These are phyloP conservation scores for Purpureocillium takamizusanense DNA, from an alignment of 2,329 filamentous ascomycete species.

Conservation along the genomic window DNA sequence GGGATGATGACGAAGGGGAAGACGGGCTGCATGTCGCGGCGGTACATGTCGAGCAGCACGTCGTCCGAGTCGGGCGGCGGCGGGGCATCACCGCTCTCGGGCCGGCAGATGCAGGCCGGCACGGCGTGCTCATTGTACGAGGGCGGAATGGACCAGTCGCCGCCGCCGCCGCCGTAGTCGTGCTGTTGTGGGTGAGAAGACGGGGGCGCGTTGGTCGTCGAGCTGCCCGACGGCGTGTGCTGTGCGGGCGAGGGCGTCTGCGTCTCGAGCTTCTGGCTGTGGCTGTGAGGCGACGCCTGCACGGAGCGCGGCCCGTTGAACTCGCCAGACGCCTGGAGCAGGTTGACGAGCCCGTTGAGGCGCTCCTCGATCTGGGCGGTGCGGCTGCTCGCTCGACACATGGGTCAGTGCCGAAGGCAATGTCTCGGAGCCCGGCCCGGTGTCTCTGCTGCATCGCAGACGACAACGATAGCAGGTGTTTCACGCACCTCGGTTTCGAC, in stretches of 20 bases:
- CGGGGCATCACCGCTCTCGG: conserved; percentile 27
- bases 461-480: too few relatives aligned
- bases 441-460: too few relatives aligned
- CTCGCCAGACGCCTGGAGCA: conserved; percentile 34
- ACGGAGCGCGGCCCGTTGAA: conserved; percentile 13
- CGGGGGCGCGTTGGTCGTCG: neutral
- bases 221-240: conserved; percentile 10
- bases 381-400: conserved; percentile 23
- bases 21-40: conserved; percentile 29
- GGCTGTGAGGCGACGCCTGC: conserved; percentile 15
- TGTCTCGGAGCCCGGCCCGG: too few relatives aligned
- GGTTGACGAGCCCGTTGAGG: conserved; percentile 38
- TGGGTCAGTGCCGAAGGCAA: too few relatives aligned
- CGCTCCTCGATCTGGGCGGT: conserved; percentile 41
- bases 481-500: conserved; percentile 17
- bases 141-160: conserved; percentile 23
- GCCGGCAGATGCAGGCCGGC: conserved; percentile 37
- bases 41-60: conserved; percentile 33
- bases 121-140: conserved; percentile 38
- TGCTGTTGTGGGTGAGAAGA: too few relatives aligned
- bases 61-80: conserved; percentile 36
- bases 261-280: conserved; percentile 17
- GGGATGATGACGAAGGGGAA: conserved; percentile 40
- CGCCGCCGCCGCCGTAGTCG: too few relatives aligned
- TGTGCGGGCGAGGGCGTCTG: conserved; percentile 12